These are phyloP conservation scores for Cunninghamia lanceolata DNA, from an alignment of 75 land plant genomes.

Conservation along the genomic window DNA sequence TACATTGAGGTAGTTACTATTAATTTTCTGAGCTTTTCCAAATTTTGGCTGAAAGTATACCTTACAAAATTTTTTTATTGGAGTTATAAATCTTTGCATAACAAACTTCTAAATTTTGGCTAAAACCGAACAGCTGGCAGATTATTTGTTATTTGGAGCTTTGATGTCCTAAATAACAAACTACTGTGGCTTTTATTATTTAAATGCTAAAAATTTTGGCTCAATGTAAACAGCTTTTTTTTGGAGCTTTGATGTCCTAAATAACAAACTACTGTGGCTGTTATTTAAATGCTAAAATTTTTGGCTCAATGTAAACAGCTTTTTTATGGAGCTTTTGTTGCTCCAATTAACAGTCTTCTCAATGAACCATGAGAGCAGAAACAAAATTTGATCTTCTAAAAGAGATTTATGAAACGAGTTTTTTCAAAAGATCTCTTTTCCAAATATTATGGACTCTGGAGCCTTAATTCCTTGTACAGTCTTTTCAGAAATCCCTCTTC, in stretches of 20 bases:
- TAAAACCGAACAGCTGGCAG: no score
- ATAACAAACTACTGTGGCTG: no score
- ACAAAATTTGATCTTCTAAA: no score
- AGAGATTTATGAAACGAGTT: no score
- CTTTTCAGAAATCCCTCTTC: not conserved
- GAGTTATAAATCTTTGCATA: not conserved
- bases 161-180: no score
- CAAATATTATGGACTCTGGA: not conserved
- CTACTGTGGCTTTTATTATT: no score
- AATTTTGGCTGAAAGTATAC: not conserved
- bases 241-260: no score
- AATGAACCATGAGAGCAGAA: no score
- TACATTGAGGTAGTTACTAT: slow-evolving; percentile 23
- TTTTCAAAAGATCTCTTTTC: not conserved
- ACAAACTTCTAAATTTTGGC: no score
- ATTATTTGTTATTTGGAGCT: no score
- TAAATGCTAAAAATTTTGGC: not conserved
- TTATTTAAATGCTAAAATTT: not conserved
- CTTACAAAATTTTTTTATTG: not conserved
- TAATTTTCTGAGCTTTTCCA: not conserved
- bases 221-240: not conserved
- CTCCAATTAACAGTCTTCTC: not conserved
- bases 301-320: not conserved
- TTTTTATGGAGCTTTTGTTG: not conserved
- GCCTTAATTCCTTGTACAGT: not conserved